These are phyloP conservation scores for Knufia fluminis DNA, from an alignment of 2,329 filamentous ascomycete genomes.

Conservation along the genomic window DNA sequence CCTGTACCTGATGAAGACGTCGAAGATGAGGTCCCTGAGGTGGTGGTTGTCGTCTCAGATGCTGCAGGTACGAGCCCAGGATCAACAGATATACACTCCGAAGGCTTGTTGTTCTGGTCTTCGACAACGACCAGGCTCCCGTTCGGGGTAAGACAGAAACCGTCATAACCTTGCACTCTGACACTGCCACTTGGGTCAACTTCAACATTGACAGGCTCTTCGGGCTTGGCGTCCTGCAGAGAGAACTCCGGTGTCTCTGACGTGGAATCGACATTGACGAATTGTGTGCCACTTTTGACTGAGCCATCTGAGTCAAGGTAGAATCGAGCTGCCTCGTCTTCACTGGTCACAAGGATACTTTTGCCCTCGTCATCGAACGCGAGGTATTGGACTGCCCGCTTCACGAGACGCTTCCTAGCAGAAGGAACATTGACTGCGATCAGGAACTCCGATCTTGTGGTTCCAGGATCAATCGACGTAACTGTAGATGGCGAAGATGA, in stretches of 20 bases:
- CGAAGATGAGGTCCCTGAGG: background rate
- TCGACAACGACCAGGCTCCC: background rate
- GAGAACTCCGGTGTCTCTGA: background rate
- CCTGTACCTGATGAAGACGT: no score
- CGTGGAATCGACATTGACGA: background rate
- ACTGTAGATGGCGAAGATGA: background rate
- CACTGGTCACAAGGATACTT: slow-evolving; percentile 8
- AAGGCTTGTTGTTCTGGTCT: background rate
- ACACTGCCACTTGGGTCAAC: background rate
- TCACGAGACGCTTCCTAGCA: background rate
- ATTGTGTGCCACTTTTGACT: slow-evolving; percentile 8
- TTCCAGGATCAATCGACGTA: background rate
- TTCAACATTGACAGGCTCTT: background rate
- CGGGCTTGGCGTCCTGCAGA: background rate
- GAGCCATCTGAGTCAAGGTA: slow-evolving; percentile 11
- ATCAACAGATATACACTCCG: background rate
- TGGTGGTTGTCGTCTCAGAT: background rate
- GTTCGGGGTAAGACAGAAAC: background rate
- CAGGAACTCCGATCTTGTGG: slow-evolving; percentile 2
- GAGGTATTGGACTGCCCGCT: slow-evolving; percentile 16
- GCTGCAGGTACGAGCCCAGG: background rate
- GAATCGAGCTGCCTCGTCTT: slow-evolving; percentile 13
- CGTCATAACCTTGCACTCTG: background rate
- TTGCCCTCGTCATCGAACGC: slow-evolving; percentile 11
- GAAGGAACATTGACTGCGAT: slow-evolving; percentile 3